A percentile compares a stretch with the other conserved stretches of the same genome.
Evolutionary conservation across 2,329 filamentous ascomycete species (phyloP).

Genomic region (Claviceps fusiformis): DNA sequence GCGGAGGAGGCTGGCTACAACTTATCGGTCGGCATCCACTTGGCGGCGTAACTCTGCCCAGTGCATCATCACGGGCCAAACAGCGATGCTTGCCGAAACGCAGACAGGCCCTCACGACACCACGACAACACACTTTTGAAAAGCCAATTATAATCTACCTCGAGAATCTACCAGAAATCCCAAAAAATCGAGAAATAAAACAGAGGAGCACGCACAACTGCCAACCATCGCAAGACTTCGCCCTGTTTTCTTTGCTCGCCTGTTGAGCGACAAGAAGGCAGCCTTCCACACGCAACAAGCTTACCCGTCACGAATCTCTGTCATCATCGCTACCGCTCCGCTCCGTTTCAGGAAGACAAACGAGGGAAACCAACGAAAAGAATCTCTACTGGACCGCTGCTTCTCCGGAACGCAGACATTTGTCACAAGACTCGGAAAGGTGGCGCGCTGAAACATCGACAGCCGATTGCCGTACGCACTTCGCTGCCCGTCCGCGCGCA

Average conservation of each 20-base stretch:
- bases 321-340: background rate
- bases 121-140: background rate
- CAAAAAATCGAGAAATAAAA: background rate
- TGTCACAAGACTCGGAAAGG: background rate
- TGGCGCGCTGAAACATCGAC: background rate
- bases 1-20: background rate
- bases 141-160: background rate
- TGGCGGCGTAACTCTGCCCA: conserved; percentile 22
- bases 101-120: background rate
- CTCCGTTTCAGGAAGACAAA: background rate
- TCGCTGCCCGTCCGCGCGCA: conserved; percentile 2
- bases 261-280: background rate
- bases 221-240: background rate
- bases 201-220: background rate
- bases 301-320: background rate
- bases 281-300: background rate
- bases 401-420: background rate
- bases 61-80: conserved; percentile 20
- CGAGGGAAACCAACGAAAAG: too few species aligned
- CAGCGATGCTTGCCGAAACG: background rate
- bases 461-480: conserved; percentile 1
- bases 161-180: background rate
- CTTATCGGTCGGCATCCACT: conserved; percentile 13
- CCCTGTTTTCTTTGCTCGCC: background rate
- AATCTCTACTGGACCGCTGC: too few species aligned